Evolutionary conservation across 495 filamentous ascomycete species (phyloP).

Genomic region (Filosporella fistucella): DNA sequence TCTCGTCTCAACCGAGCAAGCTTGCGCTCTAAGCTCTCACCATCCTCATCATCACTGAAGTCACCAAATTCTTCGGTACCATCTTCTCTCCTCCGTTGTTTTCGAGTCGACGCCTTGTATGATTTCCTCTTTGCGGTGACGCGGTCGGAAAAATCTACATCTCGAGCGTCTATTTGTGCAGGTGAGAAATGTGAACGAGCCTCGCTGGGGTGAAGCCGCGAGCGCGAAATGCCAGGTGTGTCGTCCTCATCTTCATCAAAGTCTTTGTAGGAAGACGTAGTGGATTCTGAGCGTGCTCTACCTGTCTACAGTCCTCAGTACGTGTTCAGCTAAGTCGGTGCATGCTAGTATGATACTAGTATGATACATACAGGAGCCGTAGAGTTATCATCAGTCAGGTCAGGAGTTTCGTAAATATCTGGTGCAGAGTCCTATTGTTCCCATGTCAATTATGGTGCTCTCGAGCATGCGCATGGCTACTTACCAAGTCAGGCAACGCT

Average conservation of each 20-base stretch:
- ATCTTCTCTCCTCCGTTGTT: constrained; percentile 53
- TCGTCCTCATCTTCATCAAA: constrained; percentile 51
- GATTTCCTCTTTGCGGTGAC: constrained; percentile 72
- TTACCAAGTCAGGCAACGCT: constrained; percentile 76
- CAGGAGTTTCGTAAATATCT: constrained; percentile 94
- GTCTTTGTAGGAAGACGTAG: constrained; percentile 36
- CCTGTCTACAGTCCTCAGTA: constrained; percentile 24
- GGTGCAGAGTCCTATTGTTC: constrained; percentile 71
- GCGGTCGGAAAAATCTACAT: constrained; percentile 80
- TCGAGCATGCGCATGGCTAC: constrained; percentile 12
- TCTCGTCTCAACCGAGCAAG: constrained; percentile 75
- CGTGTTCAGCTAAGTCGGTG: constrained; percentile 3
- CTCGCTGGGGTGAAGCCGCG: constrained; percentile 65
- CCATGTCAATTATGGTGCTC: not conserved
- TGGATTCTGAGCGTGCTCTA: constrained; percentile 17
- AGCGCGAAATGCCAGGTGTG: constrained; percentile 62
- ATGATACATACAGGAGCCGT: constrained; percentile 65
- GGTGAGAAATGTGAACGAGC: constrained; percentile 78
- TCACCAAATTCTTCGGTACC: constrained; percentile 62
- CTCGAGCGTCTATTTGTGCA: constrained; percentile 65
- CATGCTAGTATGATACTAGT: too few species aligned
- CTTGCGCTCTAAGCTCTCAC: constrained; percentile 66
- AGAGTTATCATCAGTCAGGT: constrained; percentile 81
- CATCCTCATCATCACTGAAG: constrained; percentile 61
- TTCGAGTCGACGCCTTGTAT: constrained; percentile 68